Percentiles rank a stretch among this genome's conserved stretches.
Conservation (phyloP, 2,329 filamentous ascomycete genomes). For the Phialemonium atrogriseum region DNA sequence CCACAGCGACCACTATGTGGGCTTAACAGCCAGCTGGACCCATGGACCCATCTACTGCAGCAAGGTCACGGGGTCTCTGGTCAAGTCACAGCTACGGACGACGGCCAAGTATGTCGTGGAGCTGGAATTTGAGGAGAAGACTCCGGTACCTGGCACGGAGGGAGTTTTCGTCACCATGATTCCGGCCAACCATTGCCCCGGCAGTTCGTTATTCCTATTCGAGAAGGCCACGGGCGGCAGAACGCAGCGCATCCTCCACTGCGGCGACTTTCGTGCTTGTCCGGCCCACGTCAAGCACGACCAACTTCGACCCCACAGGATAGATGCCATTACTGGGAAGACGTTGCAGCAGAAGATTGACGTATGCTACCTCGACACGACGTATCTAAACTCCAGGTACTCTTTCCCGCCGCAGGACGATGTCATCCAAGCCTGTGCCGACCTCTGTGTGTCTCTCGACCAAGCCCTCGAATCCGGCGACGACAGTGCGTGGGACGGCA, state of each 20-base stretch:
- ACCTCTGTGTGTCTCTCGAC: conserved; percentile 60
- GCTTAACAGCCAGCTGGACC: conserved; percentile 77
- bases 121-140: conserved; percentile 73
- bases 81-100: conserved; percentile 77
- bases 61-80: conserved; percentile 80
- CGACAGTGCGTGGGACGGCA: conserved; percentile 37
- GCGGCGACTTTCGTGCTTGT: conserved; percentile 91
- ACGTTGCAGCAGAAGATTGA: conserved; percentile 79
- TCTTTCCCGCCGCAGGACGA: conserved; percentile 84
- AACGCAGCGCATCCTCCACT: conserved; percentile 79
- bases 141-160: conserved; percentile 72
- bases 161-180: conserved; percentile 91
- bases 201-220: conserved; percentile 88
- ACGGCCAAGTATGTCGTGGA: conserved; percentile 78
- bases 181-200: conserved; percentile 91
- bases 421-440: conserved; percentile 79
- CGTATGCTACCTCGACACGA: conserved; percentile 94
- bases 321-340: conserved; percentile 64
- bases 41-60: conserved; percentile 98
- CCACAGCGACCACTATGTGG: conserved; percentile 95
- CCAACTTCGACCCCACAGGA: conserved; percentile 64
- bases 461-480: conserved; percentile 24
- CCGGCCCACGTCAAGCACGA: conserved; percentile 76
- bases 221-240: conserved; percentile 63
- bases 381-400: conserved; percentile 92